Conservation (phyloP, 2,329 filamentous ascomycete species). For the Ophiobolus disseminans region DNA sequence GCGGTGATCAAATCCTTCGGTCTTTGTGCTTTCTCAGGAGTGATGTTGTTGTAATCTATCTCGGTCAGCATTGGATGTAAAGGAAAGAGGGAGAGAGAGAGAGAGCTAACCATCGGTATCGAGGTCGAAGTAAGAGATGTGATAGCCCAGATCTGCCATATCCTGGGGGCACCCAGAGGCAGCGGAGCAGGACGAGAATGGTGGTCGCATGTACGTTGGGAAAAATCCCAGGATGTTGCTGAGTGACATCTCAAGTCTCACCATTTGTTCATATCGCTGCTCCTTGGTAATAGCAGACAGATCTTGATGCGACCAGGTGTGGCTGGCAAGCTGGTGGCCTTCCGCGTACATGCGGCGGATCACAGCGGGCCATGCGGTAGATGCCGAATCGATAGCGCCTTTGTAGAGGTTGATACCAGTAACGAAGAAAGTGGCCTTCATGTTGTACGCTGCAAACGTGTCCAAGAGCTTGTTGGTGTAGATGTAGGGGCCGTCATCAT, state of each 20-base stretch:
- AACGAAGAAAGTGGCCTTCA: constrained; percentile 73
- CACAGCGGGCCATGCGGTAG: constrained; percentile 53
- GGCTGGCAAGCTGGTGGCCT: constrained; percentile 67
- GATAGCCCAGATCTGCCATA: constrained; percentile 59
- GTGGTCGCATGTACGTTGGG: constrained; percentile 62
- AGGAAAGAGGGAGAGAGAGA: too few relatives aligned
- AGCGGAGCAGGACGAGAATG: constrained; percentile 54
- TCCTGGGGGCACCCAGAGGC: constrained; percentile 47
- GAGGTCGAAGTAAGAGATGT: constrained; percentile 66
- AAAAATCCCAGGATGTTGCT: constrained; percentile 62
- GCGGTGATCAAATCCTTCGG: constrained; percentile 50
- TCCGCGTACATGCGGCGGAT: constrained; percentile 62
- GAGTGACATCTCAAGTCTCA: constrained; percentile 62
- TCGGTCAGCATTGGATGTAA: neutral
- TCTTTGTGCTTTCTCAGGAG: constrained; percentile 39
- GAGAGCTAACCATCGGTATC: constrained; percentile 58
- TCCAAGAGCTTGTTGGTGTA: constrained; percentile 69
- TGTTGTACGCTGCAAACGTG: constrained; percentile 62
- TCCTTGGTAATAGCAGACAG: constrained; percentile 53
- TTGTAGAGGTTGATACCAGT: constrained; percentile 64
- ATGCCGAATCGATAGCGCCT: constrained; percentile 60
- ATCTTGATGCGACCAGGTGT: constrained; percentile 63
- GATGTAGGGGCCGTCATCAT: constrained; percentile 69
- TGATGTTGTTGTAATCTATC: constrained; percentile 42
- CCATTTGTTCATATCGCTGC: constrained; percentile 58